Conservation (phyloP, 805 yeast species). For the Komagataella mondaviorum region DNA sequence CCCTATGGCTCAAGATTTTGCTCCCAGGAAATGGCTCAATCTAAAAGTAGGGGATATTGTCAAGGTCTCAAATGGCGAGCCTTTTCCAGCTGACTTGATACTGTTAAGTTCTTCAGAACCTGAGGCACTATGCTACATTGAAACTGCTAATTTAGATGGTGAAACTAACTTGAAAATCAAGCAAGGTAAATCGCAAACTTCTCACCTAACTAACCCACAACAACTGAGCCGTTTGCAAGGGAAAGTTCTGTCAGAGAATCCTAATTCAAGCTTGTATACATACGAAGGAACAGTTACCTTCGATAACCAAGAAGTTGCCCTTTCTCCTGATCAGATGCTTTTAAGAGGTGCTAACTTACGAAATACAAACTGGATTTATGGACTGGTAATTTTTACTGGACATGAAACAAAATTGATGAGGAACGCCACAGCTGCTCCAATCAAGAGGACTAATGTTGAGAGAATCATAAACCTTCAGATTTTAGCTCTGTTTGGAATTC, state of each 20-base stretch:
- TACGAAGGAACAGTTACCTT: constrained; percentile 78
- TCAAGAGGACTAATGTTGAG: constrained; percentile 93
- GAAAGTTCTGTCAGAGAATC: constrained; percentile 70
- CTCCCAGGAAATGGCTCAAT: constrained; percentile 66
- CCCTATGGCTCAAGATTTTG: constrained; percentile 45
- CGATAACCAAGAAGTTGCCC: constrained; percentile 47
- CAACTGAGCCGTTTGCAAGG: constrained; percentile 43
- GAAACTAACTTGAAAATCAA: constrained; percentile 95
- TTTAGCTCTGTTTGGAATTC: constrained; percentile 70
- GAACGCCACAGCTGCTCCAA: constrained; percentile 97
- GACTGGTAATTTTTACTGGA: constrained; percentile 90
- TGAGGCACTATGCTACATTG: constrained; percentile 94
- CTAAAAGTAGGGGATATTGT: constrained; percentile 88
- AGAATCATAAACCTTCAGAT: constrained; percentile 89
- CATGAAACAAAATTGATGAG: constrained; percentile 98
- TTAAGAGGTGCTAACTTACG: constrained; percentile 92
- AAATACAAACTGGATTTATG: constrained; percentile 92
- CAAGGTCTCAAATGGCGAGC: constrained; percentile 71
- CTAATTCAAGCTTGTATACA: constrained; percentile 87
- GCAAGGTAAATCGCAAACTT: constrained; percentile 73
- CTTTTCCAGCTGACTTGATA: constrained; percentile 88
- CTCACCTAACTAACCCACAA: constrained; percentile 51
- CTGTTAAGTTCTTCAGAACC: constrained; percentile 90
- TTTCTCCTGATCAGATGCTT: constrained; percentile 83
- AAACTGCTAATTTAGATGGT: constrained; percentile 95